Evolutionary conservation across 768 basidiomycete species (phyloP).

Genomic region (Collybiopsis confluens): DNA sequence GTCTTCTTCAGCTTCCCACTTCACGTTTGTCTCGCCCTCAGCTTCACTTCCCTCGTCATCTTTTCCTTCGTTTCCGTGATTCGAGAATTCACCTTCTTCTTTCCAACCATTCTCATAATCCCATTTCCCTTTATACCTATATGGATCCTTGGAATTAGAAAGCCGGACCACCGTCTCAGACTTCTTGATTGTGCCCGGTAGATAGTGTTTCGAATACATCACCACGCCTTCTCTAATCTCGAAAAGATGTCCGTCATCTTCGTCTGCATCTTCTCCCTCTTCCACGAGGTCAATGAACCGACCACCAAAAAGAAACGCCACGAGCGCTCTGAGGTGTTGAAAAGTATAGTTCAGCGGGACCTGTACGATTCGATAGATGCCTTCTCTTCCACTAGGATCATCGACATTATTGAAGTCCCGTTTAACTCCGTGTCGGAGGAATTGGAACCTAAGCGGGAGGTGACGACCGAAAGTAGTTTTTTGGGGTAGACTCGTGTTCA

Average conservation of each 20-base stretch:
- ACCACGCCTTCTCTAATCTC: slow-evolving; percentile 49
- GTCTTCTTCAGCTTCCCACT: slow-evolving; percentile 71
- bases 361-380: slow-evolving; percentile 61
- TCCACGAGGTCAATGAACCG: slow-evolving; percentile 10
- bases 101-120: slow-evolving; percentile 25
- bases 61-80: slow-evolving; percentile 34
- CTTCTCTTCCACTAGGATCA: too few relatives aligned
- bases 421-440: slow-evolving; percentile 32
- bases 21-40: slow-evolving; percentile 49
- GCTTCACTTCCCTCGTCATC: slow-evolving; percentile 24
- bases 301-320: slow-evolving; percentile 55
- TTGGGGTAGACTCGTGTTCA: slow-evolving; percentile 19
- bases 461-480: slow-evolving; percentile 55
- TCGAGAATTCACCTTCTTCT: slow-evolving; percentile 28
- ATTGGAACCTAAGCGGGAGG: slow-evolving; percentile 60
- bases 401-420: too few relatives aligned
- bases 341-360: slow-evolving; percentile 71
- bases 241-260: slow-evolving; percentile 51
- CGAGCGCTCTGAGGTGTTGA: slow-evolving; percentile 55
- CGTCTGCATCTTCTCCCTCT: slow-evolving; percentile 21
- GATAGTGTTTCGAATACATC: slow-evolving; percentile 35
- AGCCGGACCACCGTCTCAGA: slow-evolving; percentile 46
- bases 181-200: slow-evolving; percentile 49
- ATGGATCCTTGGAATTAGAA: slow-evolving; percentile 51
- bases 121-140: slow-evolving; percentile 33